Percentiles rank a stretch among this genome's conserved stretches.
Conservation (phyloP, 805 yeast species). For the Schwanniomyces sp. region DNA sequence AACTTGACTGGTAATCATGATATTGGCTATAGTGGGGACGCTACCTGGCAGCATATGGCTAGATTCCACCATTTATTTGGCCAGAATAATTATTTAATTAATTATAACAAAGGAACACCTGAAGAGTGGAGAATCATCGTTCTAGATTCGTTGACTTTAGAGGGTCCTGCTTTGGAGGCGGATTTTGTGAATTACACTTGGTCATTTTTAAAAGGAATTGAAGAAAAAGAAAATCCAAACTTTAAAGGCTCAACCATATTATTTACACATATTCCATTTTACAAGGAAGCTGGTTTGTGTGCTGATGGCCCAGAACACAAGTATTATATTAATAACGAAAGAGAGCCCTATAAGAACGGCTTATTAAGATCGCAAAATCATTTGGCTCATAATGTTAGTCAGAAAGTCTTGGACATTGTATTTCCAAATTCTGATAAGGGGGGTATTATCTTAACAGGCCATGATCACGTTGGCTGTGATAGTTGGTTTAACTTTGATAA, state of each 20-base stretch:
- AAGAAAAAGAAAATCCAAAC: constrained; percentile 41
- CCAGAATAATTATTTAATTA: constrained; percentile 78
- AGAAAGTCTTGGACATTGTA: constrained; percentile 65
- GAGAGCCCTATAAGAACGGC: constrained; percentile 68
- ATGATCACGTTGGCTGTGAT: constrained; percentile 94
- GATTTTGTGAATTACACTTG: constrained; percentile 67
- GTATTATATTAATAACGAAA: constrained; percentile 49
- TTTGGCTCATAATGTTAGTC: constrained; percentile 63
- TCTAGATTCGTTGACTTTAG: constrained; percentile 76
- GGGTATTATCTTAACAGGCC: constrained; percentile 89
- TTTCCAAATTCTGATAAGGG: constrained; percentile 62
- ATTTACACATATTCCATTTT: constrained; percentile 87
- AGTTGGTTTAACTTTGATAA: constrained; percentile 52
- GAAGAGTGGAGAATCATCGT: constrained; percentile 90
- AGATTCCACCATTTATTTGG: constrained; percentile 78
- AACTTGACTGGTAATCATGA: constrained; percentile 96
- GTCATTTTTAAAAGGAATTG: constrained; percentile 67
- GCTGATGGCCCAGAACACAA: constrained; percentile 73
- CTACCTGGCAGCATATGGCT: constrained; percentile 86
- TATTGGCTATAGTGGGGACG: constrained; percentile 93
- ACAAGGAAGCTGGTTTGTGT: constrained; percentile 79
- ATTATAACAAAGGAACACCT: constrained; percentile 59
- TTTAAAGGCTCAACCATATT: constrained; percentile 80
- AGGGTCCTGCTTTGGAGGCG: constrained; percentile 85
- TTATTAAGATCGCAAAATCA: constrained; percentile 84